Evolutionary conservation across 208 protist genomes (phyloP), one percentile per base, ranked within the genome.

Genomic region (Acanthamoeba quina): DNA sequence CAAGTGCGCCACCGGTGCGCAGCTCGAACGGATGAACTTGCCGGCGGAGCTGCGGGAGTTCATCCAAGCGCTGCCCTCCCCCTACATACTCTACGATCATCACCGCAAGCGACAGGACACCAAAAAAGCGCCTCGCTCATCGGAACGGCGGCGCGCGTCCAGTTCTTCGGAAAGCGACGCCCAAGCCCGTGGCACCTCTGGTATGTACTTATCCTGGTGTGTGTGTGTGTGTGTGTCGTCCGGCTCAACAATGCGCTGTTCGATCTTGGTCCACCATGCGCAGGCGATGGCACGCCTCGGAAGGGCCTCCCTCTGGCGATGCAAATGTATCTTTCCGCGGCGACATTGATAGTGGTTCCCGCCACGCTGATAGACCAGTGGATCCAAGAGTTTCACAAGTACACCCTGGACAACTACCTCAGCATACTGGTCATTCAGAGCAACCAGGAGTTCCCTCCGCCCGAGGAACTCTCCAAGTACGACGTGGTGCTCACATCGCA

Each of bases 401-500:
- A 54, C 90, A 68, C 56, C 5, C 19, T 83, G 11, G 90, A 93
- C 41, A 64, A 52, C 49, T 62, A 83, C 68, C 44, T 93, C n/a
- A 83, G 54, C 64, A 93, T 83, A 31, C 56, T 85, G 21, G 90
- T 93, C 31, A 62, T 78, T 10, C 44, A 93, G 49, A 74, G 62
- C 15, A 83, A 64, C 6, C 68, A 93, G 19, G 90, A 93, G 49
- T 68, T 93, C 19, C 90, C 90, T 52, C 52, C 90, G 29, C 90
- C 90, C 26, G 90, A 78, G 37, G 44, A 85, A 34, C 54, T 93
- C 26, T 93, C 90, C 37, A 62, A 58, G 85, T 74, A 95, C 78
- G 92, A 96, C 62, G 76, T 96, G 19, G 68, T 96, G 37, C 31
- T 96, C 24, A 62, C 94, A 2, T 74, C 95, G 24, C 93, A 94